A percentile compares a stretch with the other conserved stretches of the same genome.
Conservation (phyloP, 1,139 yeast genomes). For the Geotrichum reessii region DNA sequence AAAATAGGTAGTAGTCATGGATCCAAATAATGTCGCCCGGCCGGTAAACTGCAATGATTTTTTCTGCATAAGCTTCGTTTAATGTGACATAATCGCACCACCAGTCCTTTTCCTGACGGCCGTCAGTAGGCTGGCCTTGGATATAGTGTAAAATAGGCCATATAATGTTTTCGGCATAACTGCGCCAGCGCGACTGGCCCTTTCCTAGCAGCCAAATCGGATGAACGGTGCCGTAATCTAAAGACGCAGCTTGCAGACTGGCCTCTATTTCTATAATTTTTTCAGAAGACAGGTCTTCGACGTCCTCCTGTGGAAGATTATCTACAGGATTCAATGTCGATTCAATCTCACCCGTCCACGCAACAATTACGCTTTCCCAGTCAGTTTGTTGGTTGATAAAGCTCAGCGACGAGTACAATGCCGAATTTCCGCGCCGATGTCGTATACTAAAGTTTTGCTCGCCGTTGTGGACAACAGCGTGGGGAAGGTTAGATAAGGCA, state of each 20-base stretch:
- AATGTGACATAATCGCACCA: constrained; percentile 90
- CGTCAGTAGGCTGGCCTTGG: constrained; percentile 64
- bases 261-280: constrained; percentile 21
- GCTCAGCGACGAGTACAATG: constrained; percentile 68
- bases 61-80: constrained; percentile 84
- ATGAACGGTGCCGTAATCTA: constrained; percentile 44
- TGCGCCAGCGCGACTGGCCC: constrained; percentile 67
- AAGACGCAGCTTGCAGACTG: constrained; percentile 17
- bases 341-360: constrained; percentile 86
- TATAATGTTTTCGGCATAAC: constrained; percentile 79
- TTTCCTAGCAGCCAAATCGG: constrained; percentile 82
- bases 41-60: constrained; percentile 61
- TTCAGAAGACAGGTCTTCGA: constrained; percentile 17
- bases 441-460: constrained; percentile 20
- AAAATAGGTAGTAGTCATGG: constrained; percentile 82
- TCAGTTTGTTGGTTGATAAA: constrained; percentile 47
- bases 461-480: constrained; percentile 41
- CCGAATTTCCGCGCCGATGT: constrained; percentile 74
- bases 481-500: constrained; percentile 65
- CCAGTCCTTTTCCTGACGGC: constrained; percentile 65
- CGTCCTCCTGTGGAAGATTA: constrained; percentile 15
- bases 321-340: constrained; percentile 21
- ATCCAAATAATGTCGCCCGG: constrained; percentile 95
- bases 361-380: constrained; percentile 81
- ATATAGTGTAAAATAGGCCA: constrained; percentile 97